Evolutionary conservation across 805 yeast genomes (phyloP), one percentile per base, ranked within the genome.

Genomic region (Candida dajiaensis): DNA sequence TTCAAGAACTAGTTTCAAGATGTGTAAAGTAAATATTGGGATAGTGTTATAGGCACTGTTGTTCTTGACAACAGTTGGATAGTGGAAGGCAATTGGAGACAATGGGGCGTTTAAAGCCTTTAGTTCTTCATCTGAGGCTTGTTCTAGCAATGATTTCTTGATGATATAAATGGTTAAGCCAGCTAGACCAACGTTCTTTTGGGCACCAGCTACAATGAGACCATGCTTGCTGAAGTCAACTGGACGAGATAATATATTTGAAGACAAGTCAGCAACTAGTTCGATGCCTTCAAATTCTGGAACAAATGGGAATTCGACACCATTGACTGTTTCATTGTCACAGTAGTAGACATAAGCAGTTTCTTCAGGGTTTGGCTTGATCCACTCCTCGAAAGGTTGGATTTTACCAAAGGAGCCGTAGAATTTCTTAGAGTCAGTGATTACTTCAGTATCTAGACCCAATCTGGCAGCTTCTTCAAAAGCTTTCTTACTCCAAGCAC

Each of bases 281-380:
- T 87, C 95, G 40, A 85, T 82, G 40, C 69, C 83, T 67, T 78
- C 85, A 50, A 73, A 80, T 52, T 68, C 76, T 59, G 69, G 76
- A 26, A 70, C 66, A 45, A 67, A 71, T 33, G 80, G 78, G 58
- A 71, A 60, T 67, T 94, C 99, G 47, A 84, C 87, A 51, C 99
- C 99, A 64, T 88, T 80, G 33, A 94, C 98, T 12, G 99, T 94
- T 71, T 94, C 99, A 67, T 94, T 94, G 68, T 94, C 99, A 70
- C 98, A 90, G 60, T 83, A 78, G 67, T 89, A 94, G 47, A 92
- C 78, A 63, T 82, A 94, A 2, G 97, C 89, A 22, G 89, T 80
- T 46, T 85, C 80, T n/a, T 70, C 68, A 21, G 79, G 72, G 40
- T 75, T 69, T 41, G 73, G 59, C 52, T 77, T 77, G 15, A 47